A percentile compares a stretch with the other conserved stretches of the same genome.
phyloP scores from a whole-genome alignment of 192 early-diverging fungal genomes.

The Oehlia diaphana region DNA sequence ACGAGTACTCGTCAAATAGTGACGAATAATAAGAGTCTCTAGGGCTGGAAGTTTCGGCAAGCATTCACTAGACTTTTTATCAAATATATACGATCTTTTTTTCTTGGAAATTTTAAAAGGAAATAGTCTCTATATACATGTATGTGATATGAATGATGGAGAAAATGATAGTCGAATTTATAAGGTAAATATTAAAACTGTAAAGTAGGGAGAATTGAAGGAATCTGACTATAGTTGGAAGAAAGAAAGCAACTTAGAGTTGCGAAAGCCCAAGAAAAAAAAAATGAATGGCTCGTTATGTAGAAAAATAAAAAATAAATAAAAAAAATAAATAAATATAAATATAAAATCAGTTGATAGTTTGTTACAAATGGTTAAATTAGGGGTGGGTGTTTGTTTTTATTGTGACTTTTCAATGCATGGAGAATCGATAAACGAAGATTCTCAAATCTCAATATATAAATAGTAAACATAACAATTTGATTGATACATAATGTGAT shows the following conservation, averaged over 20 bases:
- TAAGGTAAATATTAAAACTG: too few species aligned
- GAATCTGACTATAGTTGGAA: not conserved
- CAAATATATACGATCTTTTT: not conserved
- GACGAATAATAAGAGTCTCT: conserved; percentile 30
- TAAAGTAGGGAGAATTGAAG: not conserved
- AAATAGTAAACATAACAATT: too few species aligned
- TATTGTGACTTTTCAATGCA: too few species aligned
- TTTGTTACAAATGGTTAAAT: too few species aligned
- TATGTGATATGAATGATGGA: not conserved
- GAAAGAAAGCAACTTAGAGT: not conserved
- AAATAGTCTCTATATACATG: not conserved
- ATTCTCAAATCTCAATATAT: too few species aligned
- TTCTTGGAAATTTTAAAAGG: not conserved
- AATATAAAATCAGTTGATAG: not conserved
- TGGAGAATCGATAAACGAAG: too few species aligned
- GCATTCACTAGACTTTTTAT: not conserved
- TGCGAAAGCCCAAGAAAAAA: not conserved
- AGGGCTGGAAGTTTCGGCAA: not conserved
- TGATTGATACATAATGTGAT: not conserved
- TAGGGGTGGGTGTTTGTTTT: too few species aligned
- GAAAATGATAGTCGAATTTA: not conserved
- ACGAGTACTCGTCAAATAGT: conserved; percentile 24
- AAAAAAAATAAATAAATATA: not conserved
- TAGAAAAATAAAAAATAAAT: not conserved
- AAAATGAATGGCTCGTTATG: not conserved